phyloP scores from a whole-genome alignment of 768 basidiomycete genomes.

The Boletus patriciae region DNA sequence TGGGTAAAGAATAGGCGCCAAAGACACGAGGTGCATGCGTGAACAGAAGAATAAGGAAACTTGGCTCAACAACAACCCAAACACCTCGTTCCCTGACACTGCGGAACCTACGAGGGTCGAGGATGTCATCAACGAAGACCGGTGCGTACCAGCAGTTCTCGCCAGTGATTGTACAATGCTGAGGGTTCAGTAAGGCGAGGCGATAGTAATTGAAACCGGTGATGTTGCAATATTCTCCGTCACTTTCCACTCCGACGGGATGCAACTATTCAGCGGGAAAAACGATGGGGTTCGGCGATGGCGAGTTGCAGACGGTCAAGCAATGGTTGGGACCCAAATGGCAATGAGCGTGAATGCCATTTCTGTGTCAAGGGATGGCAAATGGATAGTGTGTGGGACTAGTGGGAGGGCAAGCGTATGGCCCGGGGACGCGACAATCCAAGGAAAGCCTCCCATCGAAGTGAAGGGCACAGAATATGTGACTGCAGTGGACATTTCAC shows the following conservation, averaged over 20 bases:
- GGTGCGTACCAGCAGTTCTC: not conserved
- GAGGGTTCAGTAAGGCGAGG: not conserved
- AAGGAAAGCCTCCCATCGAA: not conserved
- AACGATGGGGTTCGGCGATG: not conserved
- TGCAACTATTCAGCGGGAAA: not conserved
- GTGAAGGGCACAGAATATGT: not conserved
- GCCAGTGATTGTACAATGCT: not conserved
- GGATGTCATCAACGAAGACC: too few species aligned
- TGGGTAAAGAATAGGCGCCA: too few species aligned
- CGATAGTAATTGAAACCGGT: not conserved
- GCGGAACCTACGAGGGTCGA: too few species aligned
- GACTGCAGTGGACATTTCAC: not conserved
- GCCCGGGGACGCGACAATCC: not conserved
- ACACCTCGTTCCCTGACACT: too few species aligned
- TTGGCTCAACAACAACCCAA: not conserved
- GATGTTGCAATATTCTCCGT: too few species aligned
- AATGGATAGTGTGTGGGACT: slow-evolving; percentile 1
- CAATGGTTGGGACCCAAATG: not conserved
- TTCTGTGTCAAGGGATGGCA: not conserved
- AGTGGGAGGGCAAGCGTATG: not conserved
- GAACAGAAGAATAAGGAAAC: not conserved
- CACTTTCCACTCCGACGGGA: not conserved
- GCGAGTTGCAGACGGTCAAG: not conserved
- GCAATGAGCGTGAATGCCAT: not conserved
- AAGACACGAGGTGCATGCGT: too few species aligned